Evolutionary conservation across 2,329 filamentous ascomycete genomes (phyloP), one percentile per base, ranked within the genome.

Genomic region (Monosporascus cannonballus): DNA sequence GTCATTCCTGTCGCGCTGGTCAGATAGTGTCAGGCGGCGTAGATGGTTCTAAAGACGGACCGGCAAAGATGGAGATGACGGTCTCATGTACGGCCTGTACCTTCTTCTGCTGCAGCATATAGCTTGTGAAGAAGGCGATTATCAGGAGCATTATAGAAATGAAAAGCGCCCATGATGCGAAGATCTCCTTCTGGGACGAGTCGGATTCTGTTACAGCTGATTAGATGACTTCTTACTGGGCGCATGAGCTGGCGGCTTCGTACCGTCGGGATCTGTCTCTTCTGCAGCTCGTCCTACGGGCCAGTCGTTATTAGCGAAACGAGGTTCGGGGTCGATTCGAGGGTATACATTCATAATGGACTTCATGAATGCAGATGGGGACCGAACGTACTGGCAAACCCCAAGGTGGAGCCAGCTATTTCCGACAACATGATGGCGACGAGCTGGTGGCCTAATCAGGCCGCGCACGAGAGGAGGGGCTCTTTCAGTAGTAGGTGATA

Each of bases 31-130:
- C 47, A 24, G 34, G 59, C 44, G 56, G 51, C 38, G 41, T 36
- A 11, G 18, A 48, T 20, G 39, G 30, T 36, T 8, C 41, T 36
- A n/a, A 25, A 42, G 53, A 57, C 59, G 41, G 54, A 92, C 91
- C 91, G 53, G 91, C 92, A 75, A 99, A 97, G 69, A 99, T 99
- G 56, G 93, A 97, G 57, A 99, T 85, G 63, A 97, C 94, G 2
- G 94, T 99, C 76, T 99, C 94, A 71, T 99, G 94, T 51, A 99
- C 87, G 27, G 94, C 94, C 66, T 96, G 94, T 52, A 99, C 92
- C 75, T 95, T 96, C 73, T 90, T 92, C 74, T 94, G 90, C 73
- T 97, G 93, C 56, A 99, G 81, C 61, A 95, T 87, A 74, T 99
- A 99, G 78, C 92, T 96, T 45, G 91, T 96, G 71, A 97, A 96